phyloP scores from a whole-genome alignment of 2,329 filamentous ascomycete genomes.

The Colletotrichum sp. region DNA sequence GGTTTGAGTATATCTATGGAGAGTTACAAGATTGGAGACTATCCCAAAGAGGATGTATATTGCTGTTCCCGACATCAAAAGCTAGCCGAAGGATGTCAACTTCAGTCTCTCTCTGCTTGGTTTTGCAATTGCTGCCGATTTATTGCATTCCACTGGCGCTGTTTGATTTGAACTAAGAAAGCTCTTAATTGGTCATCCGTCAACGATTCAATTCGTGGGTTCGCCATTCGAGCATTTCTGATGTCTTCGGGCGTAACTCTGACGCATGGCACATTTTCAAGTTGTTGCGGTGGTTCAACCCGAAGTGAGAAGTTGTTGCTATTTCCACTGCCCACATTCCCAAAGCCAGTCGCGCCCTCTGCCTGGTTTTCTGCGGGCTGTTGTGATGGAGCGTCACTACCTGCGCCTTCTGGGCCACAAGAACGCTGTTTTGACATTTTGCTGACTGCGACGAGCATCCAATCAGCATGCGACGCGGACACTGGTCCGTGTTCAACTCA shows the following conservation, averaged over 20 bases:
- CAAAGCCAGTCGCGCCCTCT: neutral
- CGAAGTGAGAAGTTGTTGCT: neutral
- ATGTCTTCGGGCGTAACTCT: neutral
- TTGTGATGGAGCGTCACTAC: neutral
- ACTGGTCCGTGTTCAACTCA: neutral
- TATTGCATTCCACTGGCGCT: neutral
- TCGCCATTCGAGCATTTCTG: neutral
- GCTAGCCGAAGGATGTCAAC: neutral
- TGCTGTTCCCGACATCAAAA: neutral
- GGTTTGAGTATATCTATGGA: neutral
- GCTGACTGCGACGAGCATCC: neutral
- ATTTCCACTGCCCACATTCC: neutral
- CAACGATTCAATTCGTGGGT: rapidly evolving
- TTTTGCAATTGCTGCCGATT: neutral
- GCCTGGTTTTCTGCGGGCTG: neutral
- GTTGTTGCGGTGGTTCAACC: neutral
- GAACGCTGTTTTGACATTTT: neutral
- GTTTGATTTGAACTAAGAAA: neutral
- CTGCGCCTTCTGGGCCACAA: neutral
- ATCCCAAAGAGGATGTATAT: neutral
- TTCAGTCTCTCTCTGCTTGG: neutral
- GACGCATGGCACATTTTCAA: neutral
- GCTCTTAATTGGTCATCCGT: neutral
- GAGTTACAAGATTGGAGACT: neutral
- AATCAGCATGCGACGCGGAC: neutral